These are phyloP conservation scores for Nymphaea thermarum DNA, from an alignment of 164 flowering plant genomes.

Conservation along the genomic window DNA sequence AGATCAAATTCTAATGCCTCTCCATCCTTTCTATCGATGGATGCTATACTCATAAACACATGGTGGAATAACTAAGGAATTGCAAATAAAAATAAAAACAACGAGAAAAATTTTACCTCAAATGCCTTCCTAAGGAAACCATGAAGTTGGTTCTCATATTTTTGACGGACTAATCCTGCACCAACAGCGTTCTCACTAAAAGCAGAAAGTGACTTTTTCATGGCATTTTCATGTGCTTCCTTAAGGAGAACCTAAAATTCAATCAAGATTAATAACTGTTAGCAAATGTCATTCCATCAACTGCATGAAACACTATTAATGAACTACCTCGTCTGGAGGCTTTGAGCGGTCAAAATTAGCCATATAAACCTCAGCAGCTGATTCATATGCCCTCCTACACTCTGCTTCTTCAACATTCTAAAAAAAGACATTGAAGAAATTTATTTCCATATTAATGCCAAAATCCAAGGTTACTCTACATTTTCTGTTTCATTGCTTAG, in stretches of 20 bases:
- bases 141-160: constrained; percentile 72
- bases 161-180: constrained; percentile 68
- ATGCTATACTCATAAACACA: too few relatives aligned
- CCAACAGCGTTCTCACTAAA: constrained; percentile 84
- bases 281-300: neutral
- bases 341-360: constrained; percentile 81
- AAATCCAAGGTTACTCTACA: too few relatives aligned
- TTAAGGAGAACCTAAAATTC: constrained; percentile 52
- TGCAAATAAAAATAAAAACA: neutral
- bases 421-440: constrained; percentile 2
- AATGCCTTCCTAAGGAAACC: constrained; percentile 65
- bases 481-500: too few relatives aligned
- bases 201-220: constrained; percentile 60
- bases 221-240: constrained; percentile 88
- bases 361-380: constrained; percentile 73
- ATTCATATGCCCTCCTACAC: constrained; percentile 83
- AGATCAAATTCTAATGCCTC: too few relatives aligned
- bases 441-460: too few relatives aligned
- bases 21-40: too few relatives aligned
- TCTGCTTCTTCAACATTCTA: constrained; percentile 99
- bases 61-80: neutral
- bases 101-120: constrained; percentile 46
- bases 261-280: neutral
- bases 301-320: constrained; percentile 10
- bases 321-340: constrained; percentile 90